Conservation (phyloP, 148 eudicot genomes). For the Chenopodium formosanum region DNA sequence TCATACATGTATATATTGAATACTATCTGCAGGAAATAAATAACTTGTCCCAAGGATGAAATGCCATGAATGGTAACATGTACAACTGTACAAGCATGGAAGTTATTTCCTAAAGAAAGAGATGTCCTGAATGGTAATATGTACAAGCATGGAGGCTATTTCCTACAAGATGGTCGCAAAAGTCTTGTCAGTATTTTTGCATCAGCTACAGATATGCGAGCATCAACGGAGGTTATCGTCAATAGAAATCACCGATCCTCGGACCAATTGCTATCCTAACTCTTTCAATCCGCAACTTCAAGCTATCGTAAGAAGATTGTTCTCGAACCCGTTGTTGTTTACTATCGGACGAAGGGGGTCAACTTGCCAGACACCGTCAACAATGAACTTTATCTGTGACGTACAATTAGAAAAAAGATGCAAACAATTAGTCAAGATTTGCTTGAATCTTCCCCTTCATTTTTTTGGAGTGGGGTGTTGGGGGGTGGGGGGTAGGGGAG, state of each 20-base stretch:
- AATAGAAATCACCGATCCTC: neutral
- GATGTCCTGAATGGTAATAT: constrained; percentile 4
- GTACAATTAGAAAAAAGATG: neutral
- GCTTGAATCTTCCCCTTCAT: neutral
- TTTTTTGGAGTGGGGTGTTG: too few species aligned
- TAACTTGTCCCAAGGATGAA: neutral
- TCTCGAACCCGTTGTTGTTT: constrained; percentile 53
- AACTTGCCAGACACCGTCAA: constrained; percentile 76
- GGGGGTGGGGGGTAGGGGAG: too few species aligned
- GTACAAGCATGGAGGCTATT: constrained; percentile 14
- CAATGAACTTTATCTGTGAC: constrained; percentile 88
- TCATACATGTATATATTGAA: too few species aligned
- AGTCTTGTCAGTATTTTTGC: constrained; percentile 17
- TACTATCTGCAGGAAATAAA: neutral
- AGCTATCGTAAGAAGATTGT: constrained; percentile 60
- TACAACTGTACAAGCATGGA: constrained; percentile 28
- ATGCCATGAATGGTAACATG: constrained; percentile 11
- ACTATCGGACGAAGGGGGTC: constrained; percentile 86
- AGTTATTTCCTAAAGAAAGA: neutral
- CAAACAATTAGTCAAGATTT: neutral
- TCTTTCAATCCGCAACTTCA: constrained; percentile 18
- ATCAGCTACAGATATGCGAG: constrained; percentile 12
- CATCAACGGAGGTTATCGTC: neutral
- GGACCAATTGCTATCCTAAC: neutral
- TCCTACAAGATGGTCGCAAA: constrained; percentile 1